phyloP scores from a whole-genome alignment of 2,329 filamentous ascomycete genomes.

The Clarireedia homoeocarpa region DNA sequence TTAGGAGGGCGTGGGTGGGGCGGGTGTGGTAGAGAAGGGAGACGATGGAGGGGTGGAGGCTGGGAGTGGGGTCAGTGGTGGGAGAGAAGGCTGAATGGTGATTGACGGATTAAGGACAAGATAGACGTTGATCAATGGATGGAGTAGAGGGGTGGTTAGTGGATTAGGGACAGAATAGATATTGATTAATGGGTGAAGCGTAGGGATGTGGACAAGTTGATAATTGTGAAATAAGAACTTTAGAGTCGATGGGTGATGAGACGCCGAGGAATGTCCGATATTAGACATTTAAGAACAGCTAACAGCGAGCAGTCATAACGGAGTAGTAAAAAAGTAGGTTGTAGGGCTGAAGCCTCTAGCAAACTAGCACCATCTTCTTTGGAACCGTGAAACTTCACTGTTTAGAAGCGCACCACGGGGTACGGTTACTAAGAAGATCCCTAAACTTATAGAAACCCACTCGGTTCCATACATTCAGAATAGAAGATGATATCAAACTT shows the following conservation, averaged over 20 bases:
- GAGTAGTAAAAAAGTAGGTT: too few relatives aligned
- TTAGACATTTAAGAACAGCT: too few relatives aligned
- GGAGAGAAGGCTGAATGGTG: not conserved
- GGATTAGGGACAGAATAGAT: not conserved
- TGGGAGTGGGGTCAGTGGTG: not conserved
- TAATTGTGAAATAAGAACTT: too few relatives aligned
- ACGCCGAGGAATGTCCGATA: too few relatives aligned
- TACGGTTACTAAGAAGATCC: not conserved
- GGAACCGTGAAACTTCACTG: too few relatives aligned
- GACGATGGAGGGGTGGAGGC: conserved; percentile 40
- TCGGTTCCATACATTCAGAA: not conserved
- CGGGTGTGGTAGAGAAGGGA: conserved; percentile 40
- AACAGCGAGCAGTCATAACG: too few relatives aligned
- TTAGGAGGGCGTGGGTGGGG: conserved; percentile 40
- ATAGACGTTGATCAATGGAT: not conserved
- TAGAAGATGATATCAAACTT: not conserved
- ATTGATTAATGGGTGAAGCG: not conserved
- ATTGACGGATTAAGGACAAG: not conserved
- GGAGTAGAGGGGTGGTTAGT: too few relatives aligned
- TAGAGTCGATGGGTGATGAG: too few relatives aligned
- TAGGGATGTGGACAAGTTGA: not conserved
- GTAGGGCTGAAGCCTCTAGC: too few relatives aligned
- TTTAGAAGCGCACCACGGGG: too few relatives aligned
- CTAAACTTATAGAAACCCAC: not conserved
- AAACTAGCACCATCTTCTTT: too few relatives aligned